These are phyloP conservation scores for Ammopiptanthus mongolicus DNA, from an alignment of 306 rosid genomes.

Conservation along the genomic window DNA sequence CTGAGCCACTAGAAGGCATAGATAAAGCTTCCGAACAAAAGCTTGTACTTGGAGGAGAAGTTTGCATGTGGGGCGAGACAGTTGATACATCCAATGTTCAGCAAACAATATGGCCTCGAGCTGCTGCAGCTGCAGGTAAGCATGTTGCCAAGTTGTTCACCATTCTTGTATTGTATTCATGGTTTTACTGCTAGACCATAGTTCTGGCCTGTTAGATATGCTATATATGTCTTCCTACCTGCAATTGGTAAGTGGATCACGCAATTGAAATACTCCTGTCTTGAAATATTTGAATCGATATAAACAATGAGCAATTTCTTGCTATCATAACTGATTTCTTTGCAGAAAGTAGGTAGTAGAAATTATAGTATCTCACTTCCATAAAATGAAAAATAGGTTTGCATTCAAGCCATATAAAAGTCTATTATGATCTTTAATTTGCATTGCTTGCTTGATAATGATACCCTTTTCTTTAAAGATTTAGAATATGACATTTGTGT, in stretches of 20 bases:
- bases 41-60: constrained; percentile 95
- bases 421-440: neutral
- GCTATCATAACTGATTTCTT: too few relatives aligned
- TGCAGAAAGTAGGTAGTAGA: too few relatives aligned
- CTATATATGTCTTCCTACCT: neutral
- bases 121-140: constrained; percentile 98
- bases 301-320: too few relatives aligned
- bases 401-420: neutral
- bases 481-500: neutral
- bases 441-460: neutral
- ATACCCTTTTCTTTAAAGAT: neutral
- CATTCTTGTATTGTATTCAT: neutral
- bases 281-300: too few relatives aligned
- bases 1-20: constrained; percentile 87
- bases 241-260: too few relatives aligned
- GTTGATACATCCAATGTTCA: constrained; percentile 82
- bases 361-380: too few relatives aligned
- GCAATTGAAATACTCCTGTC: too few relatives aligned
- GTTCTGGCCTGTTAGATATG: neutral
- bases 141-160: neutral
- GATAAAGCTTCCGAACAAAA: constrained; percentile 43
- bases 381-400: too few relatives aligned
- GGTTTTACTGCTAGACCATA: neutral
- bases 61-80: constrained; percentile 94
- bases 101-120: constrained; percentile 99